Percentiles rank a stretch among this genome's conserved stretches.
Evolutionary conservation across 495 filamentous ascomycete genomes (phyloP).

Genomic region (Annulohypoxylon stygium): DNA sequence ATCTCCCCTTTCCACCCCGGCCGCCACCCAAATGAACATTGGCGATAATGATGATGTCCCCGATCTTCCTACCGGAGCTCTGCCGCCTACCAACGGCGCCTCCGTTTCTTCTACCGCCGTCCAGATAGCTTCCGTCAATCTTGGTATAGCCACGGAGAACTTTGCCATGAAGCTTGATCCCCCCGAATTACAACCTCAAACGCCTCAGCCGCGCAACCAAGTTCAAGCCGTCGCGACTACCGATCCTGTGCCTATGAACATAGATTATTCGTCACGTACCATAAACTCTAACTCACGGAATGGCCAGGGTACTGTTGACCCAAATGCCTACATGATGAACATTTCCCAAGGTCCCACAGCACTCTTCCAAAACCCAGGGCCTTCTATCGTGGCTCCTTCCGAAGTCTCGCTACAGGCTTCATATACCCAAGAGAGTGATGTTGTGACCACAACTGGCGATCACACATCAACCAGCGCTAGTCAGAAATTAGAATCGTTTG

Average conservation of each 20-base stretch:
- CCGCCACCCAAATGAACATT: constrained; percentile 48
- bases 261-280: constrained; percentile 45
- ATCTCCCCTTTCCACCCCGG: constrained; percentile 51
- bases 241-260: constrained; percentile 44
- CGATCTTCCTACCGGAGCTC: constrained; percentile 38
- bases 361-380: constrained; percentile 44
- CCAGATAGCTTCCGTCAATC: constrained; percentile 32
- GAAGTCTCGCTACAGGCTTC: constrained; percentile 52
- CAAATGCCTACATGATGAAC: constrained; percentile 50
- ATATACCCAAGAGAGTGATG: constrained; percentile 50
- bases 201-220: constrained; percentile 32
- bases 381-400: constrained; percentile 49
- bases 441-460: constrained; percentile 37
- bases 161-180: constrained; percentile 41
- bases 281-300: constrained; percentile 36
- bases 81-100: constrained; percentile 41
- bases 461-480: constrained; percentile 46
- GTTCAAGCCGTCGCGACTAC: constrained; percentile 52
- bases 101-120: constrained; percentile 33
- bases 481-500: constrained; percentile 63
- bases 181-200: constrained; percentile 30
- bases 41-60: constrained; percentile 47
- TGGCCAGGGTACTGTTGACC: constrained; percentile 47
- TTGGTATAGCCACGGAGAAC: constrained; percentile 31
- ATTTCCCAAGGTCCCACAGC: constrained; percentile 36